These are phyloP conservation scores for Pluteus cervinus DNA, from an alignment of 768 basidiomycete genomes.

Conservation along the genomic window DNA sequence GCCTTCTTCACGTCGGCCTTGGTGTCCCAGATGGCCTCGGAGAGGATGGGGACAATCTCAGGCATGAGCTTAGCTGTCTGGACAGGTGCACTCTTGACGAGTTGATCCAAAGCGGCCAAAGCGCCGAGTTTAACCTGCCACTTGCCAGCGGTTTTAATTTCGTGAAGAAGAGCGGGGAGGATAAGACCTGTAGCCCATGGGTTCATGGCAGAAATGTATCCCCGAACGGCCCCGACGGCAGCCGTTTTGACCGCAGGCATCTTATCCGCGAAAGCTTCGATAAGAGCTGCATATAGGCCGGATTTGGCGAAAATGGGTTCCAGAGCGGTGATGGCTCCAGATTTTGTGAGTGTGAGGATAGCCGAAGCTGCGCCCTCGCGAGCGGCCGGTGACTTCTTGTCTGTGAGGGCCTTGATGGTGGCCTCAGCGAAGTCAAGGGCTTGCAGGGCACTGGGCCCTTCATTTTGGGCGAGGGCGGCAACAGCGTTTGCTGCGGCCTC, in stretches of 20 bases:
- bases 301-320: constrained; percentile 87
- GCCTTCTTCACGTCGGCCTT: constrained; percentile 99
- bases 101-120: constrained; percentile 76
- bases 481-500: constrained; percentile 64
- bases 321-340: constrained; percentile 73
- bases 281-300: constrained; percentile 78
- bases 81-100: constrained; percentile 73
- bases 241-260: constrained; percentile 81
- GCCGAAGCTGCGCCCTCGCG: constrained; percentile 85
- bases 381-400: constrained; percentile 92
- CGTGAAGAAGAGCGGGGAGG: constrained; percentile 83
- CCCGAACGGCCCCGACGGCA: constrained; percentile 77
- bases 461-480: constrained; percentile 73
- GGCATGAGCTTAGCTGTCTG: constrained; percentile 90
- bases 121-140: constrained; percentile 96
- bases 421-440: constrained; percentile 68
- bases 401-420: constrained; percentile 76
- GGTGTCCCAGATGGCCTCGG: constrained; percentile 98
- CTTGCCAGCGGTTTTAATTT: constrained; percentile 94
- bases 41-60: constrained; percentile 89
- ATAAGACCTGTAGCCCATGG: constrained; percentile 82
- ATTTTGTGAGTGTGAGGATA: constrained; percentile 57
- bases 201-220: constrained; percentile 73
- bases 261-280: constrained; percentile 95
- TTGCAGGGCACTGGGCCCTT: constrained; percentile 73